Base-by-base conservation (phyloP, 371 early-diverging fungal genomes). In the Mucor piriformis region DNA sequence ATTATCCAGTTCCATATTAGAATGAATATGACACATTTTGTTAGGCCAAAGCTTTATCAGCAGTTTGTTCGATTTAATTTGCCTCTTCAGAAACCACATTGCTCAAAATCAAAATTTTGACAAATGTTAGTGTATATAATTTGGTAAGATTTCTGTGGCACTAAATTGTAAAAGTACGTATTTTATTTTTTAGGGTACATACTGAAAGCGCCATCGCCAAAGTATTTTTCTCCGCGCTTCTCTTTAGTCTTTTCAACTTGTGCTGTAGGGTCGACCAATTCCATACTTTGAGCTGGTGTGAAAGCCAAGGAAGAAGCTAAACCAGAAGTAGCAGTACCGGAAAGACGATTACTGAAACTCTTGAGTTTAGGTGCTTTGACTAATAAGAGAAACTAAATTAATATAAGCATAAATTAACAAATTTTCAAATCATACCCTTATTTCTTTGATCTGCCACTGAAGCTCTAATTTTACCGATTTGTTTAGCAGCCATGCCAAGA, bases 221-320 rank as follows among this genome's bases (percentile, higher is more conserved):
- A 97, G 72, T 93, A 97, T 59, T 85, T 88, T 54, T 88, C 92
- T 50, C 88, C 89, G 32, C 83, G 81, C 59, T 89, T 87, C 29
- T 84, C 75, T n/a, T 49, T 57, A 23, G 57, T 20, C 50, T 81
- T 82, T 57, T 87, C 85, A 56, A 87, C 81, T 3, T 74, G 76
- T 6, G 87, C 83, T 24, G 90, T 91, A 0, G 98, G 98, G 67
- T 96, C 95, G 25, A 88, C 86, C 24, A 98, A 71, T 69, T 97
- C 97, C 68, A 98, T 89, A 51, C 97, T 97, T 71, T 98, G 96
- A 11, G 93, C 92, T 10, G 97, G 97, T 3, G 97, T 98, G 61
- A 98, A 96, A 3, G 97, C 91, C 6, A 98, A 76, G 3, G 96
- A 95, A 0, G 95, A 87, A 0, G 96, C 87, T 33, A 96, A 77